Evolutionary conservation across 139 green algal species (phyloP), one percentile per base, ranked within the genome.

Genomic region (Pedinophyceae sp.): DNA sequence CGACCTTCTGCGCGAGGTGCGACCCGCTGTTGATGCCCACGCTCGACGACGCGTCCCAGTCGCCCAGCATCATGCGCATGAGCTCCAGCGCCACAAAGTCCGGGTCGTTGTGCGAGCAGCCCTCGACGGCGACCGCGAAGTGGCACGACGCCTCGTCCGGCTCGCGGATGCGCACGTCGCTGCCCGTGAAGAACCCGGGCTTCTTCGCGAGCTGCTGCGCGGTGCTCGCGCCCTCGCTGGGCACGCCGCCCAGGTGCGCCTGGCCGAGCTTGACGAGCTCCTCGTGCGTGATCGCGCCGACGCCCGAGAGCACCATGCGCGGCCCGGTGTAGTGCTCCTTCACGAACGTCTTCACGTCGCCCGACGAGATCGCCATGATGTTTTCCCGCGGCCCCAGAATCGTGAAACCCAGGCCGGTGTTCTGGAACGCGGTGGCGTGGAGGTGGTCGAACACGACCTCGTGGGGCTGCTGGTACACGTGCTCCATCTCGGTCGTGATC

Each of bases 391-490:
- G 80, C 2, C 92, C 92, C 55, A 98, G 71, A 65, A 99, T 98
- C 29, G 92, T 96, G 59, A 82, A 74, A 4, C 91, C 90, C 52
- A 97, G 71, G 2, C 86, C 83, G 39, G 58, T 94, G 74, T 85
- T 66, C 78, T 99, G 92, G 74, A 98, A 99, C 2, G 92, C 91
- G 29, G 92, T 99, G 24, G 92, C 89, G 62, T 99, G 92, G 58
- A 99, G 77, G 68, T 99, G 92, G 74, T 98, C 91, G 67, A 98
- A 96, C 24, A 98, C 68, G 26, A 80, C 65, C 69, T 80, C 69
- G 27, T 59, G 70, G 10, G 66, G 72, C 57, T 75, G 68, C 61
- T 80, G 77, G 63, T 80, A 75, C 30, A 77, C 63, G 79, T 95
- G 89, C 71, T 97, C 74, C 85, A 95, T 95, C 64, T 99, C 91